A percentile compares a stretch with the other conserved stretches of the same genome.
Evolutionary conservation across 1,284 basidiomycete genomes (phyloP).

Genomic region (Volvariella surrecta): DNA sequence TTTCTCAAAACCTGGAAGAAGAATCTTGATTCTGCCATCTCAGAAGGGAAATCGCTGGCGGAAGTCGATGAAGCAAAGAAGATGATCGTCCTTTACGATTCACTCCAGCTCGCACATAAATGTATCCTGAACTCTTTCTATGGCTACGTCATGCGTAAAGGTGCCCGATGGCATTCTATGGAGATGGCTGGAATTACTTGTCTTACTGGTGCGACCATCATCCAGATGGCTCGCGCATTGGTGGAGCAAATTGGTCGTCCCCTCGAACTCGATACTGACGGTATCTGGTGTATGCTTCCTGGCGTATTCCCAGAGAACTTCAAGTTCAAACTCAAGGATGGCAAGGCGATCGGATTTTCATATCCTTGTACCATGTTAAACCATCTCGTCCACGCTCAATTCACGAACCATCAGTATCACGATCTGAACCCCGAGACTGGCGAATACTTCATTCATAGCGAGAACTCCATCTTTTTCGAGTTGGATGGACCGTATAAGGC

Average conservation of each 20-base stretch:
- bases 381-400: slow-evolving; percentile 91
- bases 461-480: slow-evolving; percentile 99
- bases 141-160: slow-evolving; percentile 99
- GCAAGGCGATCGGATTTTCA: slow-evolving; percentile 88
- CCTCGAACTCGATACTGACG: slow-evolving; percentile 97
- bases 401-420: slow-evolving; percentile 99
- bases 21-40: slow-evolving; percentile 76
- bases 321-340: slow-evolving; percentile 84
- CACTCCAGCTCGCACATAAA: slow-evolving; percentile 99
- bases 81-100: slow-evolving; percentile 99
- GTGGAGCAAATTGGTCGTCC: slow-evolving; percentile 98
- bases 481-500: slow-evolving; percentile 98
- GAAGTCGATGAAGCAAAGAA: slow-evolving; percentile 97
- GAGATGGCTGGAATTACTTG: slow-evolving; percentile 99
- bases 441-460: slow-evolving; percentile 82
- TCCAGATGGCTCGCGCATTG: slow-evolving; percentile 98
- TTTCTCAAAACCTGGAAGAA: slow-evolving; percentile 99
- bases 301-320: slow-evolving; percentile 98
- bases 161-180: slow-evolving; percentile 99
- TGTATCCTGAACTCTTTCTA: slow-evolving; percentile 99
- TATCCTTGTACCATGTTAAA: slow-evolving; percentile 99
- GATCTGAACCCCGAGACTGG: slow-evolving; percentile 82
- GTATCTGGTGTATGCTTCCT: slow-evolving; percentile 99
- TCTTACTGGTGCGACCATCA: slow-evolving; percentile 97
- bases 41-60: slow-evolving; percentile 64